These are phyloP conservation scores for Phytophthora chlamydospora DNA, from an alignment of 352 stramenopile genomes.

Conservation along the genomic window DNA sequence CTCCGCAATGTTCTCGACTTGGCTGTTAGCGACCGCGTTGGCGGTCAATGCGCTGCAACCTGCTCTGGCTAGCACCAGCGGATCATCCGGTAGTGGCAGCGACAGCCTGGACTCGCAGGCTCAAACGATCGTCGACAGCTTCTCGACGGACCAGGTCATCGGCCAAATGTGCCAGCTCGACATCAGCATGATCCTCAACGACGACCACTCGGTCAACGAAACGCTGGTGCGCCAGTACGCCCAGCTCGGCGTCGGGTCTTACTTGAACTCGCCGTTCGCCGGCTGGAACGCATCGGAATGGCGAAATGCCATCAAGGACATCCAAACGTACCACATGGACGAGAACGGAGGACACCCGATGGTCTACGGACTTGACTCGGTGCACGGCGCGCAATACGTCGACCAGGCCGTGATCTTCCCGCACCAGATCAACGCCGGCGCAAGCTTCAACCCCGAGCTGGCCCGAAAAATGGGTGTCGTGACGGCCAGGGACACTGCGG, in stretches of 20 bases:
- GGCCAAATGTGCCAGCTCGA: slow-evolving; percentile 93
- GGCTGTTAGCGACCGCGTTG: background rate
- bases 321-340: slow-evolving; percentile 76
- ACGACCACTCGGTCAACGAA: slow-evolving; percentile 31
- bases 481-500: slow-evolving; percentile 82
- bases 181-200: slow-evolving; percentile 72
- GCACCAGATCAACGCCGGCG: slow-evolving; percentile 87
- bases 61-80: slow-evolving; percentile 1
- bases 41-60: slow-evolving; percentile 4
- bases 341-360: slow-evolving; percentile 62
- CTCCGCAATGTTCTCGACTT: slow-evolving; percentile 10
- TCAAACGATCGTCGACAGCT: slow-evolving; percentile 29
- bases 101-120: slow-evolving; percentile 21
- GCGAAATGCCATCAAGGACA: slow-evolving; percentile 58
- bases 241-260: slow-evolving; percentile 78
- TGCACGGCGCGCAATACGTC: slow-evolving; percentile 90
- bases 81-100: slow-evolving; percentile 2
- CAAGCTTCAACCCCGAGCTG: slow-evolving; percentile 85
- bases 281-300: slow-evolving; percentile 53
- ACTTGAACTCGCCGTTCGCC: slow-evolving; percentile 75
- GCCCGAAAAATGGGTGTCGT: slow-evolving; percentile 61
- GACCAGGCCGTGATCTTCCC: slow-evolving; percentile 79
- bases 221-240: slow-evolving; percentile 49
- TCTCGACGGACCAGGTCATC: slow-evolving; percentile 51
- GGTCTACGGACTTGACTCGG: slow-evolving; percentile 89